Conservation (phyloP, 176 grass and related monocot genomes). For the Rhynchospora breviuscula region DNA sequence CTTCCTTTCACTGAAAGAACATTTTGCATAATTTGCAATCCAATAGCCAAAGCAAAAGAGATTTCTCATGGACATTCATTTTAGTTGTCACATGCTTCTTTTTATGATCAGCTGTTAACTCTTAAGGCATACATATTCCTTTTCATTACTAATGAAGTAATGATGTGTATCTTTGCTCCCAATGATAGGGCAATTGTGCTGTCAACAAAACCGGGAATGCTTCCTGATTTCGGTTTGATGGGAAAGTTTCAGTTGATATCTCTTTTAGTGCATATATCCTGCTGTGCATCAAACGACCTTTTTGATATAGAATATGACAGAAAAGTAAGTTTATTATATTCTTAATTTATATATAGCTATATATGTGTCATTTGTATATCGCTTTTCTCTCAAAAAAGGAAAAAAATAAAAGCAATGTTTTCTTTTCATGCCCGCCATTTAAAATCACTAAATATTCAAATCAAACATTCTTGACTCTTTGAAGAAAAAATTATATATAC, state of each 20-base stretch:
- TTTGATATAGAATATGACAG: neutral
- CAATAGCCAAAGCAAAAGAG: neutral
- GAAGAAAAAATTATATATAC: neutral
- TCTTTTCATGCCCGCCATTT: neutral
- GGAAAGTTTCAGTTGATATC: neutral
- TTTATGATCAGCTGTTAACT: neutral
- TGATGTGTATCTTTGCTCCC: neutral
- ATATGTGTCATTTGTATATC: neutral
- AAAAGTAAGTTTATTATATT: neutral
- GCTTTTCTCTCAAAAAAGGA: neutral
- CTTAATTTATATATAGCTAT: too few species aligned
- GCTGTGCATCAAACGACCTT: neutral
- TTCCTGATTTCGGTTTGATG: neutral
- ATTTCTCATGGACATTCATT: too few species aligned
- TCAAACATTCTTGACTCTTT: neutral
- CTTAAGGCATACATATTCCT: neutral
- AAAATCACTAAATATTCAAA: neutral
- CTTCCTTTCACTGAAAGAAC: too few species aligned
- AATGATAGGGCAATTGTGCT: conserved; percentile 8
- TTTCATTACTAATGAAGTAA: neutral
- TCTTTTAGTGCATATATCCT: neutral
- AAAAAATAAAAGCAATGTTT: neutral
- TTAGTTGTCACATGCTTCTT: neutral
- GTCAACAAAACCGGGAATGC: conserved; percentile 7
- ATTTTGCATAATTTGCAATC: too few species aligned